Conservation (phyloP, 1,284 basidiomycete species). For the Malassezia japonica region DNA sequence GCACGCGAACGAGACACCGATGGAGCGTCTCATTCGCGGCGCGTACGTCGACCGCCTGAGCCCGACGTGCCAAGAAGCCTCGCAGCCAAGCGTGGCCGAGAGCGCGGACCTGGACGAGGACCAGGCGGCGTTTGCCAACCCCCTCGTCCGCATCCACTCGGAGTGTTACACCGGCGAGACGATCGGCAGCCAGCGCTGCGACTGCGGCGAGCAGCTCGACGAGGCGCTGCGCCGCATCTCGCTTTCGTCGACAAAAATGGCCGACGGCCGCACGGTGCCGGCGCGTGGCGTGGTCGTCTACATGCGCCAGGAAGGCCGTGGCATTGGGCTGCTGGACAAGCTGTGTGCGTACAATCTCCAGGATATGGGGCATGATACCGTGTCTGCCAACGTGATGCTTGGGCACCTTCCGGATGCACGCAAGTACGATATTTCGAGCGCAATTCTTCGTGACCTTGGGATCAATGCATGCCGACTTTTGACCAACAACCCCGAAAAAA, state of each 20-base stretch:
- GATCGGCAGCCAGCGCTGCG: slow-evolving; percentile 94
- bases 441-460: slow-evolving; percentile 78
- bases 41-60: slow-evolving; percentile 81
- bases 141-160: slow-evolving; percentile 89
- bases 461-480: slow-evolving; percentile 63
- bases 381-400: slow-evolving; percentile 88
- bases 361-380: slow-evolving; percentile 95
- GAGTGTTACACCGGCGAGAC: slow-evolving; percentile 99
- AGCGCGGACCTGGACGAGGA: slow-evolving; percentile 2
- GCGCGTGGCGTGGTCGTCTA: slow-evolving; percentile 78
- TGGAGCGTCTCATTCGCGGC: slow-evolving; percentile 84
- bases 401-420: slow-evolving; percentile 90
- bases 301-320: slow-evolving; percentile 94
- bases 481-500: slow-evolving; percentile 98
- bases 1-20: slow-evolving; percentile 76
- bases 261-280: slow-evolving; percentile 2
- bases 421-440: slow-evolving; percentile 80
- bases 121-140: slow-evolving; percentile 40
- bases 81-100: slow-evolving; percentile 44
- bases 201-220: slow-evolving; percentile 96
- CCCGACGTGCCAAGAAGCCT: slow-evolving; percentile 55
- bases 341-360: slow-evolving; percentile 96
- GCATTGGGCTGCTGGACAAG: slow-evolving; percentile 91
- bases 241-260: not conserved
- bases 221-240: slow-evolving; percentile 85